These are phyloP conservation scores for Conringia planisiliqua DNA, from an alignment of 345 rosid species.

Conservation along the genomic window DNA sequence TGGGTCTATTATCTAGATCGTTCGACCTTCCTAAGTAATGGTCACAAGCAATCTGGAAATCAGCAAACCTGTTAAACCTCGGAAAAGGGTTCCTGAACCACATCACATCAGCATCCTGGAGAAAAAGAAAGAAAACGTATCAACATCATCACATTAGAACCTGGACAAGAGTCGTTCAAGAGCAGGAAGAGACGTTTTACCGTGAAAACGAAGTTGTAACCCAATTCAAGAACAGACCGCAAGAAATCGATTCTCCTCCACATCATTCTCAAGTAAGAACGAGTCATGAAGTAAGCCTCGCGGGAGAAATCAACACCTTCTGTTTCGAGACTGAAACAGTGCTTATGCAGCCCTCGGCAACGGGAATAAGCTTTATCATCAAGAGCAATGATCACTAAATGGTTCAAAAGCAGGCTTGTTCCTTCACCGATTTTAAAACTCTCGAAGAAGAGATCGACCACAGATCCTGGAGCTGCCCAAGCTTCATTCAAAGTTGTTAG, in stretches of 20 bases:
- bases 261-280: conserved; percentile 81
- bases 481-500: conserved; percentile 82
- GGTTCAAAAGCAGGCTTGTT: conserved; percentile 59
- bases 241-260: conserved; percentile 88
- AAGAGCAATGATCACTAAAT: conserved; percentile 70
- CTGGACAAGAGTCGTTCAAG: not conserved
- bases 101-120: conserved; percentile 93
- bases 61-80: conserved; percentile 56
- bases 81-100: conserved; percentile 89
- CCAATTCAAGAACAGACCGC: conserved; percentile 73
- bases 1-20: conserved; percentile 54
- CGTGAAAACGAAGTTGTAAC: conserved; percentile 85
- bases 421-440: conserved; percentile 68
- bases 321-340: conserved; percentile 69
- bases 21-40: conserved; percentile 51
- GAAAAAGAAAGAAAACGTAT: not conserved
- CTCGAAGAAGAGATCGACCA: conserved; percentile 68
- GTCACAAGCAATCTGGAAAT: conserved; percentile 89
- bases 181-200: conserved; percentile 34
- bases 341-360: conserved; percentile 51
- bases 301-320: conserved; percentile 61
- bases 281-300: conserved; percentile 88
- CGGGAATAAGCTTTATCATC: conserved; percentile 65
- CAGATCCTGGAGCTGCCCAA: conserved; percentile 68
- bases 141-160: not conserved